These are phyloP conservation scores for Plasmodium blacklocki DNA, from an alignment of 169 alveolate genomes.

Conservation along the genomic window DNA sequence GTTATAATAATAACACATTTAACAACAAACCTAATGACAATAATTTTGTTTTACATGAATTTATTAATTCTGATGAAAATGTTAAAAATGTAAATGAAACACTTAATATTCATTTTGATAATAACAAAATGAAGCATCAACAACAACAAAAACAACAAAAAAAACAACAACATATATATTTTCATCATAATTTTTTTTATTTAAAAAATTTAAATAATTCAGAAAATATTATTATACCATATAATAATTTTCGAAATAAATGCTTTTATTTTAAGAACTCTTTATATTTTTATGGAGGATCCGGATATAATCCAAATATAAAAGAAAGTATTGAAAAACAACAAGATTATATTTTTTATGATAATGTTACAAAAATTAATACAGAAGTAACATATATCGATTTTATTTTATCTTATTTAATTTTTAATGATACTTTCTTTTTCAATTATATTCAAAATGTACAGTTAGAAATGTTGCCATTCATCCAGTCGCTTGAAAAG, in stretches of 20 bases:
- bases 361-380: slow-evolving; percentile 20
- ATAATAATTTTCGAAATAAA: slow-evolving; percentile 38
- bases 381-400: slow-evolving; percentile 6
- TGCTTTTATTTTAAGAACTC: slow-evolving; percentile 29
- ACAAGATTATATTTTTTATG: slow-evolving; percentile 20
- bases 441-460: slow-evolving; percentile 19
- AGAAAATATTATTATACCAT: slow-evolving; percentile 16
- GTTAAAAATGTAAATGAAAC: no score
- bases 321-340: background rate
- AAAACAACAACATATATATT: background rate
- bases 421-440: slow-evolving; percentile 17
- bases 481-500: no score
- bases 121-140: background rate
- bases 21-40: background rate
- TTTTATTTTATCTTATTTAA: slow-evolving; percentile 9
- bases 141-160: background rate
- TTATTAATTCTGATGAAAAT: no score
- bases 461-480: no score
- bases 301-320: slow-evolving; percentile 9
- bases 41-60: no score
- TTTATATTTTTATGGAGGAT: slow-evolving; percentile 37
- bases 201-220: background rate
- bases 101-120: no score
- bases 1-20: background rate
- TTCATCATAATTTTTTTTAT: slow-evolving; percentile 20